phyloP scores from a whole-genome alignment of 805 yeast genomes.

The Candida arabinofermentans region DNA sequence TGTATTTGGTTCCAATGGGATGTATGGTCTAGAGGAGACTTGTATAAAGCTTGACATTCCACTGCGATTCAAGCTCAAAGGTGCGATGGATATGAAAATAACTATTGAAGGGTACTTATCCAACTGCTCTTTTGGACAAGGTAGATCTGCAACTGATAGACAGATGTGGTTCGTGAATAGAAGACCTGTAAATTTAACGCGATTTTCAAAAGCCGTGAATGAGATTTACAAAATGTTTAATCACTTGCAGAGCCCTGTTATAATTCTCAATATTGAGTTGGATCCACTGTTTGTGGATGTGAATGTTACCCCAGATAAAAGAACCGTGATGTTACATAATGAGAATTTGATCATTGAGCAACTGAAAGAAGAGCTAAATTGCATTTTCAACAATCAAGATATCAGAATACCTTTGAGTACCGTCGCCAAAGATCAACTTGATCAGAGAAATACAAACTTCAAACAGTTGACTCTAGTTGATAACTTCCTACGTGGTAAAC shows the following conservation, averaged over 20 bases:
- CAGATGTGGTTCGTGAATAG: slow-evolving; percentile 72
- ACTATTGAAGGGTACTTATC: slow-evolving; percentile 63
- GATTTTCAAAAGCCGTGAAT: slow-evolving; percentile 54
- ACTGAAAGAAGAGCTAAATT: slow-evolving; percentile 46
- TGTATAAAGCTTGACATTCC: slow-evolving; percentile 38
- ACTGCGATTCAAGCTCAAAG: slow-evolving; percentile 20
- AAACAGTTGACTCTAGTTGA: slow-evolving; percentile 3
- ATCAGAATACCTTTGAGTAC: slow-evolving; percentile 23
- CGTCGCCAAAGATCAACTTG: background rate
- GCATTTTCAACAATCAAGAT: slow-evolving; percentile 39
- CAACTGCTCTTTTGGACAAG: slow-evolving; percentile 73
- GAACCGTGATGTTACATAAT: slow-evolving; percentile 62
- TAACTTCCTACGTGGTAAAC: slow-evolving; percentile 5
- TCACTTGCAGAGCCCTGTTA: slow-evolving; percentile 66
- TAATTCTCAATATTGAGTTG: slow-evolving; percentile 56
- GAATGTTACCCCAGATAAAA: slow-evolving; percentile 90
- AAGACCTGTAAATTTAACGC: slow-evolving; percentile 65
- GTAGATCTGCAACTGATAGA: slow-evolving; percentile 66
- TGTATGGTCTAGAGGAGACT: slow-evolving; percentile 53
- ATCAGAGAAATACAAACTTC: background rate
- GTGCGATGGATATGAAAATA: slow-evolving; percentile 35
- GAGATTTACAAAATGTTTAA: slow-evolving; percentile 74
- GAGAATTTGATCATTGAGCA: slow-evolving; percentile 58
- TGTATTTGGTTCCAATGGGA: slow-evolving; percentile 67
- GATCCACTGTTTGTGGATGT: slow-evolving; percentile 61